Percentiles rank a stretch among this genome's conserved stretches.
These are phyloP conservation scores for Nothophoma quercina DNA, from an alignment of 2,329 filamentous ascomycete species.

Conservation along the genomic window DNA sequence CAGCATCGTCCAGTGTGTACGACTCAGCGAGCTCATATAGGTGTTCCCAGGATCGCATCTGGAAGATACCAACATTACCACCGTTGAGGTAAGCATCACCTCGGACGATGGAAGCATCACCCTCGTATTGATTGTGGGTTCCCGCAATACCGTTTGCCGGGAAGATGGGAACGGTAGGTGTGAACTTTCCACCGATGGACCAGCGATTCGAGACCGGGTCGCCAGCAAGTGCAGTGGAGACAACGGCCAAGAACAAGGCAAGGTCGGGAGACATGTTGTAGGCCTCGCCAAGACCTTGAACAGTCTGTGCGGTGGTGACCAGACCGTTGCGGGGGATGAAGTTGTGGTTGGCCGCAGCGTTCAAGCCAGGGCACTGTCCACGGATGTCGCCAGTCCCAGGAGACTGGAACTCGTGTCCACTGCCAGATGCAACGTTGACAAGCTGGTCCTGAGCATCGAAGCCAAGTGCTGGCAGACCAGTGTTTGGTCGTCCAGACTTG, in stretches of 20 bases:
- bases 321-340: conserved; percentile 44
- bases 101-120: conserved; percentile 27
- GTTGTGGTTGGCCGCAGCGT: conserved; percentile 43
- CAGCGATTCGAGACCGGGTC: conserved; percentile 24
- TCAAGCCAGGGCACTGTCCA: conserved; percentile 42
- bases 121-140: conserved; percentile 29
- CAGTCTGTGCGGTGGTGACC: conserved; percentile 15
- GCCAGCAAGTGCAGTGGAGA: conserved; percentile 21
- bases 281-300: conserved; percentile 23
- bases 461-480: conserved; percentile 9
- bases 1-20: conserved; percentile 24
- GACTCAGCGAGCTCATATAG: conserved; percentile 18
- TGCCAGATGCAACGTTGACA: conserved; percentile 17
- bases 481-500: conserved; percentile 20
- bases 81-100: conserved; percentile 27
- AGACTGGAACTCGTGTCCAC: conserved; percentile 15
- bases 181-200: conserved; percentile 24
- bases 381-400: conserved; percentile 23
- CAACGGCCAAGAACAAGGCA: conserved; percentile 21
- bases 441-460: conserved; percentile 18
- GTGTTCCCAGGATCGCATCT: conserved; percentile 26
- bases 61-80: conserved; percentile 25
- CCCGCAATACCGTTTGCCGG: conserved; percentile 23
- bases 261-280: conserved; percentile 27
- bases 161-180: conserved; percentile 23